phyloP scores from a whole-genome alignment of 148 eudicot species.

The Tetragonia tetragonoides region DNA sequence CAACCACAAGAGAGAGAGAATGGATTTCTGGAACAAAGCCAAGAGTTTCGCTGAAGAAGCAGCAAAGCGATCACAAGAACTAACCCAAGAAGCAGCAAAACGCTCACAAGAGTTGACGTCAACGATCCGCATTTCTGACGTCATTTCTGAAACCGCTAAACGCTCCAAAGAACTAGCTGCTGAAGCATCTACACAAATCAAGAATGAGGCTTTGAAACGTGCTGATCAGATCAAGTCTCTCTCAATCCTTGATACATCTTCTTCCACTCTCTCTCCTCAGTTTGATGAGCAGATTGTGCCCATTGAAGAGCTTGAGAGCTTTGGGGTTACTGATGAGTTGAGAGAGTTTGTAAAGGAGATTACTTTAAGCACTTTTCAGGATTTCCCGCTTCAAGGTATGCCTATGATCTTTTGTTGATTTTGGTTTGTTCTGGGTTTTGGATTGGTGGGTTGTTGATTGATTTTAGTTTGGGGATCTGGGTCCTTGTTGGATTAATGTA shows the following conservation, averaged over 20 bases:
- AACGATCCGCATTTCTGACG: slow-evolving; percentile 46
- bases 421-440: background rate
- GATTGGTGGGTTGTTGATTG: background rate
- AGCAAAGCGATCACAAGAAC: slow-evolving; percentile 61
- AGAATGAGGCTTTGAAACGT: slow-evolving; percentile 51
- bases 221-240: slow-evolving; percentile 69
- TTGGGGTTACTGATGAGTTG: slow-evolving; percentile 80
- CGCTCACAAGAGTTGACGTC: slow-evolving; percentile 51
- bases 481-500: background rate
- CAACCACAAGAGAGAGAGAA: background rate
- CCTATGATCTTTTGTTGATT: background rate
- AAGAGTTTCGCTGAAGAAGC: slow-evolving; percentile 79
- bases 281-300: slow-evolving; percentile 16
- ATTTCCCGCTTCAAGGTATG: slow-evolving; percentile 74
- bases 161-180: slow-evolving; percentile 54
- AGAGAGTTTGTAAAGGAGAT: slow-evolving; percentile 81
- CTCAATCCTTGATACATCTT: slow-evolving; percentile 42
- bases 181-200: slow-evolving; percentile 62
- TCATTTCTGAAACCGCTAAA: slow-evolving; percentile 60
- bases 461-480: background rate
- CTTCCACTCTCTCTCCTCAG: background rate
- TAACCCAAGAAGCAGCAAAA: slow-evolving; percentile 47
- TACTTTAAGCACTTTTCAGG: slow-evolving; percentile 55
- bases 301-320: slow-evolving; percentile 50
- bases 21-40: slow-evolving; percentile 85